A percentile compares a stretch with the other conserved stretches of the same genome.
Conservation (phyloP, 1,284 basidiomycete species). For the Naganishia sp. region DNA sequence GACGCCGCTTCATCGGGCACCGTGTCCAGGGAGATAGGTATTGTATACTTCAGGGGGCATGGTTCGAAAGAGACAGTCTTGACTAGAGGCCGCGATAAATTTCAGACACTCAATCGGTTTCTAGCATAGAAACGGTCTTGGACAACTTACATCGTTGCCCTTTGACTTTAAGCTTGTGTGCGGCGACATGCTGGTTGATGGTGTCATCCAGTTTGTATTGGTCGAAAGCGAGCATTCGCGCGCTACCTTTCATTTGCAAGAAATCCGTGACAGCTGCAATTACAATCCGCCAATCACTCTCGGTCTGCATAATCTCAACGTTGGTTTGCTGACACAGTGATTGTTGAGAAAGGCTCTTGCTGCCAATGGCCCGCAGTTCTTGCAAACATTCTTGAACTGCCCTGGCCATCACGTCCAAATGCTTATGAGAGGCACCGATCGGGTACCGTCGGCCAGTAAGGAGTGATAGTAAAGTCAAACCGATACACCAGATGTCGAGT, state of each 20-base stretch:
- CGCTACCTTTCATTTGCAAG: constrained; percentile 56
- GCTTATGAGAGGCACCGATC: constrained; percentile 58
- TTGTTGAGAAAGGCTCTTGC: neutral
- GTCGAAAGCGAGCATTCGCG: constrained; percentile 56
- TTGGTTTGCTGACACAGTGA: neutral
- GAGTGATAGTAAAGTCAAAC: constrained; percentile 58
- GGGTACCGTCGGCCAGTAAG: constrained; percentile 59
- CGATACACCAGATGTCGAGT: constrained; percentile 62
- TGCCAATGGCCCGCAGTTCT: constrained; percentile 50
- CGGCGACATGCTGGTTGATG: constrained; percentile 37
- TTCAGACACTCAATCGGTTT: neutral
- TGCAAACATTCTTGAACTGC: constrained; percentile 55
- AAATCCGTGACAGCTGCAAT: constrained; percentile 54
- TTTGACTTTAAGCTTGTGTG: constrained; percentile 33
- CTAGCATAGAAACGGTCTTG: neutral
- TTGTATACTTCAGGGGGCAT: constrained; percentile 55
- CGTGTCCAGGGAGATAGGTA: constrained; percentile 44
- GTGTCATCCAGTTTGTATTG: constrained; percentile 46
- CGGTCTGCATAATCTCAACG: constrained; percentile 23
- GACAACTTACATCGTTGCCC: constrained; percentile 4
- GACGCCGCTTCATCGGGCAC: neutral
- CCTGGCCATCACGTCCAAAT: constrained; percentile 55
- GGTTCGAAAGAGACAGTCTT: constrained; percentile 58
- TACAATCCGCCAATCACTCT: constrained; percentile 47
- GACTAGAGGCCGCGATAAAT: constrained; percentile 45